Evolutionary conservation across 2,329 filamentous ascomycete genomes (phyloP), one percentile per base, ranked within the genome.

Genomic region (Cercospora zeina): DNA sequence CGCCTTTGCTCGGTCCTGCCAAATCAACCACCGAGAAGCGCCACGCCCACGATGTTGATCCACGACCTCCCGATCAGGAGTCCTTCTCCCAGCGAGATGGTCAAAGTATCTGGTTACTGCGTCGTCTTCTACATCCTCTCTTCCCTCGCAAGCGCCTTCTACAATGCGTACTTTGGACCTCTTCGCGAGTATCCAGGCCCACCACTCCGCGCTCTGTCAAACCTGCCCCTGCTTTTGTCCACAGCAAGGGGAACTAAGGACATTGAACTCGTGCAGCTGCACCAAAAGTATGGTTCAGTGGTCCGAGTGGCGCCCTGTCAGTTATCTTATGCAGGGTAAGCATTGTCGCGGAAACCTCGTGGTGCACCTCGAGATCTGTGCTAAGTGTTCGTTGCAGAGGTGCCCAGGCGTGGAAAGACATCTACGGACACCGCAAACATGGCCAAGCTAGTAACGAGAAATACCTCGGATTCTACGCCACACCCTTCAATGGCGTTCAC

Each of bases 131-230:
- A 63, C 14, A 5, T 67, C 31, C n/a, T 62, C 56, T 69, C 67
- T 51, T 45, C 53, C 19, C 5, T 66, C 16, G 55, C 39, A 24
- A 45, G 37, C 16, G 58, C 62, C 30, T 64, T 78, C 37, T 78
- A 79, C 68, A 76, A 74, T 59, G 63, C 77, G 16, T 80, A 73
- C 65, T 77, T 81, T 61, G 76, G 79, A 36, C 79, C 80, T 3
- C 71, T 81, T 0, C 68, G 71, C 19, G 75, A 77, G 42, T 77
- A 77, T 30, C 79, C 79, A 1, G 80, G 79, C 0, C 78, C 80
- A 1, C 71, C 71, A 19, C 45, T 68, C 8, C 60, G 66, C 33
- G 65, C 63, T n/a, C 58, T 70, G 45, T 67, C 63, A 45, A 64
- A 58, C 8, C 27, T 68, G 16, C 72, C 72, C 10, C 14, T 27